phyloP scores from a whole-genome alignment of 1,139 yeast species.

The Kurtzmaniella quercitrusa region DNA sequence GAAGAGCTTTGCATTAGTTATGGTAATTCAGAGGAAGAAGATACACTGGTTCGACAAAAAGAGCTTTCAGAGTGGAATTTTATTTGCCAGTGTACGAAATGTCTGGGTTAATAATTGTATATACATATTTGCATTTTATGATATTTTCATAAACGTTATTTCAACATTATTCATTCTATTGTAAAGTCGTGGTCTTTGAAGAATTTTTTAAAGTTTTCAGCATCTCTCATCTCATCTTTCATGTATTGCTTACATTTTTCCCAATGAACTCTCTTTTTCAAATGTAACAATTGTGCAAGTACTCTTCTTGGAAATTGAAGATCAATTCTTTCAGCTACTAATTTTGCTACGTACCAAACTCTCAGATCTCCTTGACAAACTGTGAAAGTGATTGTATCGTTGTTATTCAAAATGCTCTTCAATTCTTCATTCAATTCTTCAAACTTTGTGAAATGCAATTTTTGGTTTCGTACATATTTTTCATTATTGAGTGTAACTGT shows the following conservation, averaged over 20 bases:
- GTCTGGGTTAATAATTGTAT: conserved; percentile 16
- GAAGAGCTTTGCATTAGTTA: conserved; percentile 63
- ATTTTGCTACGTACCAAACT: conserved; percentile 15
- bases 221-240: conserved; percentile 57
- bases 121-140: background rate
- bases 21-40: conserved; percentile 47
- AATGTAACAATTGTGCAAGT: conserved; percentile 53
- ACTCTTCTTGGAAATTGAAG: conserved; percentile 79
- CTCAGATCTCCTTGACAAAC: conserved; percentile 12
- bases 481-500: conserved; percentile 47
- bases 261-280: conserved; percentile 68
- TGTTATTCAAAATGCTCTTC: conserved; percentile 23
- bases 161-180: conserved; percentile 2
- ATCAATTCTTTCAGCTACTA: conserved; percentile 38
- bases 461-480: conserved; percentile 39
- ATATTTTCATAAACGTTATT: background rate
- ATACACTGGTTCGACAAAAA: conserved; percentile 37
- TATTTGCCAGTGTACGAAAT: conserved; percentile 50
- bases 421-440: conserved; percentile 19
- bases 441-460: conserved; percentile 35
- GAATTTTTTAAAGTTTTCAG: conserved; percentile 50
- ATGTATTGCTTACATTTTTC: conserved; percentile 62
- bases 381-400: conserved; percentile 40
- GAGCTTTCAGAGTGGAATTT: conserved; percentile 59
- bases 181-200: conserved; percentile 46